Conservation (phyloP, 768 basidiomycete genomes). For the Leccinum obscurum region DNA sequence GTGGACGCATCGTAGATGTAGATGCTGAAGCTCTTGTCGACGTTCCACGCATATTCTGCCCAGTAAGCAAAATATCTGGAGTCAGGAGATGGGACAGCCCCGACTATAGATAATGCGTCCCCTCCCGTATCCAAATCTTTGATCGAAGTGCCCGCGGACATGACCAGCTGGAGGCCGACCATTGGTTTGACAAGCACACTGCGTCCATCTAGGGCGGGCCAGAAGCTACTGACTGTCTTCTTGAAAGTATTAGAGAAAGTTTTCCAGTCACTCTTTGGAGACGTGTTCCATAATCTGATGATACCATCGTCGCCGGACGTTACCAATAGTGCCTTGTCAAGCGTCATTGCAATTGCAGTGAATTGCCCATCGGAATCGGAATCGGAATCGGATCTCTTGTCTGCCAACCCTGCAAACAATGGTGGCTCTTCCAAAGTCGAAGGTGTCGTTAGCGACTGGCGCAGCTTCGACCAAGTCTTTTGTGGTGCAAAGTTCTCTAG, state of each 20-base stretch:
- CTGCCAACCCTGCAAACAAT: not conserved
- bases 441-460: slow-evolving; percentile 1
- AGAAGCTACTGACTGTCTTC: slow-evolving; percentile 1
- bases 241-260: not conserved
- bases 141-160: not conserved
- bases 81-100: slow-evolving; percentile 14
- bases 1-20: slow-evolving; percentile 17
- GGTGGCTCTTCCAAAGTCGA: slow-evolving; percentile 13
- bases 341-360: slow-evolving; percentile 12
- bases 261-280: slow-evolving; percentile 10
- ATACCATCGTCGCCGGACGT: slow-evolving; percentile 7
- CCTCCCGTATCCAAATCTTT: slow-evolving; percentile 17
- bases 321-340: slow-evolving; percentile 10
- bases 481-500: not conserved
- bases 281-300: slow-evolving; percentile 17
- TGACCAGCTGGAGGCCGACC: slow-evolving; percentile 9
- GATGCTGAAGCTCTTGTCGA: slow-evolving; percentile 17
- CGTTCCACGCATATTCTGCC: slow-evolving; percentile 19
- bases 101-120: not conserved
- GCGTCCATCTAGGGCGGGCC: slow-evolving; percentile 14
- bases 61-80: slow-evolving; percentile 22
- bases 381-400: no score
- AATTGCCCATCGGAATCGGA: not conserved
- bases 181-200: slow-evolving; percentile 13
- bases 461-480: slow-evolving; percentile 8